Base-by-base conservation (phyloP, 179 eudicot genomes). In the Silene vulgaris region DNA sequence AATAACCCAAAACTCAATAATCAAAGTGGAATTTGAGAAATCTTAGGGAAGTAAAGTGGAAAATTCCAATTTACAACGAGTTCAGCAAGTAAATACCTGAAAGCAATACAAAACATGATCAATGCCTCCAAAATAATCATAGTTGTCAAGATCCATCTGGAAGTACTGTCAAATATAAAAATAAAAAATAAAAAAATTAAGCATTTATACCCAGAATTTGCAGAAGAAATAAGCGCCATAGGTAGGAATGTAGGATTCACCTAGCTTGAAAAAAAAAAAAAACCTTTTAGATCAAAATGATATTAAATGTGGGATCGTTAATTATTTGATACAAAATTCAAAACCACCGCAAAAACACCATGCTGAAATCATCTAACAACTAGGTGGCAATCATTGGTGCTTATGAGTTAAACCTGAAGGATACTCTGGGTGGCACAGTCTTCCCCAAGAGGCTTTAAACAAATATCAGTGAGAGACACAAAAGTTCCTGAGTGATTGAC, bases 361-460 rank as follows among this genome's bases (percentile, higher is more conserved):
- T 43, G 28, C 29, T 35, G 32, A 20, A 12, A 21, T 43, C 6
- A 54, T 52, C 32, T 48, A 5, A 19, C 48, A 74, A 61, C 17
- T 5, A 60, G 43, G 29, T 29, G 23, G 48, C 74, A 17, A 28
- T 16, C 19, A 4, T 29, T 11, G 23, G 43, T 14, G 26, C 54
- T 79, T 45, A 19, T 32, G 45, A 0, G 63, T 65, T 74, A 7
- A 79, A 95, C 99, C 97, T 95, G 99, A 64, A 95, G 90, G 82
- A 92, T 82, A 86, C 96, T 92, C 81, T 95, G 99, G 80, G 89
- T 90, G 75, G 97, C 99, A 87, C 99, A 95, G 82, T 90, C 99
- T 73, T 87, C 87, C 68, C 97, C 99, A 29, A 95, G 90, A 61
- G 99, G 99, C 90, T 95, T 95, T 85, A 95, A 79, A 81, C 99